These are phyloP conservation scores for Trichosanthes truncata DNA, from an alignment of 306 rosid genomes.

Conservation along the genomic window DNA sequence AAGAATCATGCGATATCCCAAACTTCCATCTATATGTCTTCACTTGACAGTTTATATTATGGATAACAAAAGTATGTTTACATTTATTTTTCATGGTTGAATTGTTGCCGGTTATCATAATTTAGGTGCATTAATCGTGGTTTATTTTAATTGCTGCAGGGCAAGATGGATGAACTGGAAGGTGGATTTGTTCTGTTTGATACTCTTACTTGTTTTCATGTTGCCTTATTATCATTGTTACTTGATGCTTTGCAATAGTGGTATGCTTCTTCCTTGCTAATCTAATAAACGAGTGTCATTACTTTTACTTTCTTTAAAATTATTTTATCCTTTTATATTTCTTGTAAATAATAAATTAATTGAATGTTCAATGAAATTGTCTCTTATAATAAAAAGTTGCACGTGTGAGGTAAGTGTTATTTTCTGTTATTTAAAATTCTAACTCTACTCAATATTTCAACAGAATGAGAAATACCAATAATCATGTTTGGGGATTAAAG, in stretches of 20 bases:
- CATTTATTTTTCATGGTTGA: not conserved
- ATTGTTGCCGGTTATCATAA: not conserved
- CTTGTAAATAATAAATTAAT: not conserved
- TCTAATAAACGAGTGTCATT: not conserved
- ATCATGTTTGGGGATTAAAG: not conserved
- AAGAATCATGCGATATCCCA: not conserved
- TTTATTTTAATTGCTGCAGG: conserved; percentile 25
- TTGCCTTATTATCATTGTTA: conserved; percentile 90
- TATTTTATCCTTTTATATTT: not conserved
- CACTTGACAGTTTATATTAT: not conserved
- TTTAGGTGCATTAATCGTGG: not conserved
- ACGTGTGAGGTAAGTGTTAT: not conserved
- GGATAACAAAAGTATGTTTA: not conserved
- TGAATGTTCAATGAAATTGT: not conserved
- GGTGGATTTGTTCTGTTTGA: conserved; percentile 76
- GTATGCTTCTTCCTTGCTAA: conserved; percentile 10
- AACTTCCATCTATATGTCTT: not conserved
- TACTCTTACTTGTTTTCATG: conserved; percentile 70
- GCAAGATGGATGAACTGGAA: conserved; percentile 89
- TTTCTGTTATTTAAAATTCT: not conserved
- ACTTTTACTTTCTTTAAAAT: not conserved
- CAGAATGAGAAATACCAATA: not conserved
- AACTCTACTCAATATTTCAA: not conserved
- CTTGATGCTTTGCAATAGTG: conserved; percentile 72
- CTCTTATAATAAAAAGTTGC: not conserved